phyloP scores from a whole-genome alignment of 345 rosid genomes.

The Reutealis trisperma region DNA sequence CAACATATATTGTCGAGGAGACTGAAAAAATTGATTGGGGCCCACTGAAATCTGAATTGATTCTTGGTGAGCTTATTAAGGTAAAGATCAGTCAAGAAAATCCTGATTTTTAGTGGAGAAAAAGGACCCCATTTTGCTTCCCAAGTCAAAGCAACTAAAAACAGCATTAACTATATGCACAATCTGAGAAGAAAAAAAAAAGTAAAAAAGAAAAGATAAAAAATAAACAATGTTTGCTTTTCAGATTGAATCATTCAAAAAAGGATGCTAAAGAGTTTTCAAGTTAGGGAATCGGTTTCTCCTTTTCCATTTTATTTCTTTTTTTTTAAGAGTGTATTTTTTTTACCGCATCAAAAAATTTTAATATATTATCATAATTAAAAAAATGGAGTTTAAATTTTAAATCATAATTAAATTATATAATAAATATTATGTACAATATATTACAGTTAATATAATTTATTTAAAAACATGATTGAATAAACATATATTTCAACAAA shows the following conservation, averaged over 20 bases:
- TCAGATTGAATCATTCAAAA: background rate
- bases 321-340: no score
- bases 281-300: no score
- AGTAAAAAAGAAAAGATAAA: background rate
- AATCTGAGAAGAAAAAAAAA: background rate
- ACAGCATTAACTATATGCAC: constrained; percentile 1
- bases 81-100: constrained; percentile 14
- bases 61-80: constrained; percentile 19
- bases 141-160: constrained; percentile 24
- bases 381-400: no score
- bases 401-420: no score
- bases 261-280: no score
- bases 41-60: constrained; percentile 18
- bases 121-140: constrained; percentile 15
- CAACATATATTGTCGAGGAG: background rate
- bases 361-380: no score
- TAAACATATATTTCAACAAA: no score
- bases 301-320: no score
- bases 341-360: no score
- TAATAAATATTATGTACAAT: no score
- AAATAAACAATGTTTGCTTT: constrained; percentile 21
- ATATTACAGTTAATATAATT: no score
- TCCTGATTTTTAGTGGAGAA: constrained; percentile 1
- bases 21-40: constrained; percentile 9
- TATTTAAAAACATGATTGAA: no score